phyloP scores from a whole-genome alignment of 2,329 filamentous ascomycete genomes.

The Dendrostoma leiphaemia region DNA sequence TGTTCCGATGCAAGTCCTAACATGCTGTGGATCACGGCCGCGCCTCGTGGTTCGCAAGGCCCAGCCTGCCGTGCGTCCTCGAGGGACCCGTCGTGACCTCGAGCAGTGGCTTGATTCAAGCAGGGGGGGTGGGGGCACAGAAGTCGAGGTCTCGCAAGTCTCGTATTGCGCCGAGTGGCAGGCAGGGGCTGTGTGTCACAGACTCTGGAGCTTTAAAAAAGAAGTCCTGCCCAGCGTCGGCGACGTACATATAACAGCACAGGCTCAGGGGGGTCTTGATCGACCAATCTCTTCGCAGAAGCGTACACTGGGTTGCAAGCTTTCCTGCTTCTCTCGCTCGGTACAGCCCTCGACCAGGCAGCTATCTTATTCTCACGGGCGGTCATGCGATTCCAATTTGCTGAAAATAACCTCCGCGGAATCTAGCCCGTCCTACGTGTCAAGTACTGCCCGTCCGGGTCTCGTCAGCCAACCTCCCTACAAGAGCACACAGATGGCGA shows the following conservation, averaged over 20 bases:
- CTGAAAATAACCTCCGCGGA: background rate
- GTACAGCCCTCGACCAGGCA: background rate
- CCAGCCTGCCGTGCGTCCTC: slow-evolving; percentile 1
- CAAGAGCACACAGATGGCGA: background rate
- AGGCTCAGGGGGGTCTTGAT: background rate
- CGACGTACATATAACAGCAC: background rate
- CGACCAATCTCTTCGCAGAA: too few species aligned
- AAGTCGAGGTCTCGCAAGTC: background rate
- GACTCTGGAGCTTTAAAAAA: background rate
- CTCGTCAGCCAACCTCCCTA: background rate
- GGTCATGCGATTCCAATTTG: background rate
- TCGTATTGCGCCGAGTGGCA: background rate
- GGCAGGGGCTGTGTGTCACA: background rate
- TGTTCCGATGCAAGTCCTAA: background rate
- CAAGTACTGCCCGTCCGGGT: background rate
- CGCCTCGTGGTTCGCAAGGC: slow-evolving; percentile 2
- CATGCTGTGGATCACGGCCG: slow-evolving; percentile 1
- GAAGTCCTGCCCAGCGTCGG: background rate
- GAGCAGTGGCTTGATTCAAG: background rate
- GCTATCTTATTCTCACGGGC: background rate
- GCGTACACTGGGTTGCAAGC: too few species aligned
- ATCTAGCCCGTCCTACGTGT: background rate
- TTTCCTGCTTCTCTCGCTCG: background rate
- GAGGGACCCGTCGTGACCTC: background rate
- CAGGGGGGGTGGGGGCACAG: background rate